Evolutionary conservation across 352 stramenopile genomes (phyloP).

Genomic region (Pythium brachiatum): DNA sequence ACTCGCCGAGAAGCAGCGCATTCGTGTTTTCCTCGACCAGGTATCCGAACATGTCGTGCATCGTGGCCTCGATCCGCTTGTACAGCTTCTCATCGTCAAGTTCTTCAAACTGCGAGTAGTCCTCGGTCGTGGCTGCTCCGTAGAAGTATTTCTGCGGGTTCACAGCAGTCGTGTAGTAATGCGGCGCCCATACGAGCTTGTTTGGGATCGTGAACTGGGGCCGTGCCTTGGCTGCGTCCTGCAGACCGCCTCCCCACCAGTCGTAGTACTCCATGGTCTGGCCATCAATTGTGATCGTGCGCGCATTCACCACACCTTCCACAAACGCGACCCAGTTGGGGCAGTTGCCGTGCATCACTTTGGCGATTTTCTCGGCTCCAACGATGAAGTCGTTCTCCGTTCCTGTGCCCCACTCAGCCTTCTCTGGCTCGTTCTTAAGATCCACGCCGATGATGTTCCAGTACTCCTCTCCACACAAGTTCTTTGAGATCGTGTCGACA

Average conservation of each 20-base stretch:
- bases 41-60: constrained; percentile 81
- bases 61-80: constrained; percentile 47
- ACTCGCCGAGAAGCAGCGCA: constrained; percentile 71
- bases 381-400: constrained; percentile 61
- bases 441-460: constrained; percentile 84
- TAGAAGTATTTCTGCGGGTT: constrained; percentile 76
- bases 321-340: constrained; percentile 78
- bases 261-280: constrained; percentile 65
- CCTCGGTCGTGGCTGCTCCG: constrained; percentile 42
- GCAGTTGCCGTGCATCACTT: constrained; percentile 72
- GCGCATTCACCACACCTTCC: constrained; percentile 54
- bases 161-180: constrained; percentile 83
- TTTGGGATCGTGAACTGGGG: constrained; percentile 57
- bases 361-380: constrained; percentile 68
- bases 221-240: constrained; percentile 44
- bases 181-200: constrained; percentile 79
- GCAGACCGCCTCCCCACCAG: constrained; percentile 76
- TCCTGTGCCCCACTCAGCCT: constrained; percentile 66
- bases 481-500: constrained; percentile 53
- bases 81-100: constrained; percentile 53
- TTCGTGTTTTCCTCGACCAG: constrained; percentile 44
- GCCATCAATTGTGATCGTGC: constrained; percentile 48
- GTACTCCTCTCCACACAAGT: constrained; percentile 60
- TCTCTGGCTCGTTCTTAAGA: constrained; percentile 76
- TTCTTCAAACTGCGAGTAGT: constrained; percentile 61